These are phyloP conservation scores for Colletotrichum godetiae DNA, from an alignment of 2,329 filamentous ascomycete genomes.

Conservation along the genomic window DNA sequence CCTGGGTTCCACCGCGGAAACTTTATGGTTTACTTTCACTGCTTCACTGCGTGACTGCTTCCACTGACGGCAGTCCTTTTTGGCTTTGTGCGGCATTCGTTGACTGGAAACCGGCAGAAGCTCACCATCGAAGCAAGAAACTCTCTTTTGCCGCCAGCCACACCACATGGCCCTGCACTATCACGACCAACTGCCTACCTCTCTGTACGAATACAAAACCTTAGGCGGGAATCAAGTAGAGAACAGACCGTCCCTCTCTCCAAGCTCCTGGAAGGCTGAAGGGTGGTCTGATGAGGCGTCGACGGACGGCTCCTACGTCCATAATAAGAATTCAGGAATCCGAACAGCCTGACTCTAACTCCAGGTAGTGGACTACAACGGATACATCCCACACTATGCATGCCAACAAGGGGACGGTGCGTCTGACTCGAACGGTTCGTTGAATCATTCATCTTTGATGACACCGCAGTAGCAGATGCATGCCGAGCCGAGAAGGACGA, in stretches of 20 bases:
- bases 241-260: not conserved
- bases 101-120: not conserved
- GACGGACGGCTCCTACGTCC: not conserved
- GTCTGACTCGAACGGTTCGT: slow-evolving; percentile 9
- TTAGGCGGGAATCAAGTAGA: not conserved
- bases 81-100: slow-evolving; percentile 5
- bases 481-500: slow-evolving; percentile 5
- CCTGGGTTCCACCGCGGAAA: not conserved
- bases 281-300: not conserved
- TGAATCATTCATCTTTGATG: slow-evolving; percentile 4
- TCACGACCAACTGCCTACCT: too few species aligned
- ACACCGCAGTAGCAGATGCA: not conserved
- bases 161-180: not conserved
- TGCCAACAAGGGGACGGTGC: not conserved
- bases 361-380: not conserved
- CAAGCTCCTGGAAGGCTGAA: not conserved
- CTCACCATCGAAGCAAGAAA: too few species aligned
- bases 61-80: not conserved
- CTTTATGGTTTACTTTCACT: not conserved
- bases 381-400: not conserved
- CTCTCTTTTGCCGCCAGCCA: not conserved
- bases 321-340: not conserved
- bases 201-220: too few species aligned
- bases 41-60: too few species aligned
- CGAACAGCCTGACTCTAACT: too few species aligned